phyloP scores from a whole-genome alignment of 1,284 basidiomycete species.

The Apiotrichum laibachii region DNA sequence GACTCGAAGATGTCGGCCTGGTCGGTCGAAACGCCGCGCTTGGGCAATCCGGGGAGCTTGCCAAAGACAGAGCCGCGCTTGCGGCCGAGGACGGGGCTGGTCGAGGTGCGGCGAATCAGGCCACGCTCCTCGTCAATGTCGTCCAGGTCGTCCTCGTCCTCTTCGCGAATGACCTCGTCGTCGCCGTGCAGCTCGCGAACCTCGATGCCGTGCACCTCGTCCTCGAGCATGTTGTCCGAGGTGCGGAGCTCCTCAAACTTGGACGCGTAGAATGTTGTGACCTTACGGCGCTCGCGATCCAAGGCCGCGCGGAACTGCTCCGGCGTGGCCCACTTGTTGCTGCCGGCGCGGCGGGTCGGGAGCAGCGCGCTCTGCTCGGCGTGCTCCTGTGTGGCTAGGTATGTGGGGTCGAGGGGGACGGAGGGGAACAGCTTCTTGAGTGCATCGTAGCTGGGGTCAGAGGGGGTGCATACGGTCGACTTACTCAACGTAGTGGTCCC shows the following conservation, averaged over 20 bases:
- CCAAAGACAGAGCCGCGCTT: slow-evolving; percentile 27
- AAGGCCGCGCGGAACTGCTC: slow-evolving; percentile 74
- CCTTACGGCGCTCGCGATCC: slow-evolving; percentile 80
- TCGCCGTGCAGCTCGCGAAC: slow-evolving; percentile 57
- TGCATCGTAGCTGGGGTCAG: slow-evolving; percentile 65
- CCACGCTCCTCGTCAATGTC: slow-evolving; percentile 57
- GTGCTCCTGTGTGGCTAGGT: slow-evolving; percentile 59
- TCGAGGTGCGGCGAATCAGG: slow-evolving; percentile 15
- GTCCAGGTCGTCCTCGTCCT: slow-evolving; percentile 56
- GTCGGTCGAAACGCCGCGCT: slow-evolving; percentile 23
- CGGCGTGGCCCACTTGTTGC: slow-evolving; percentile 45
- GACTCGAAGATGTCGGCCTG: slow-evolving; percentile 48
- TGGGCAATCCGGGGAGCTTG: slow-evolving; percentile 12
- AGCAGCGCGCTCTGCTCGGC: slow-evolving; percentile 59
- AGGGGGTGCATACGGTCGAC: slow-evolving; percentile 11
- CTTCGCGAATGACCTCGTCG: slow-evolving; percentile 55
- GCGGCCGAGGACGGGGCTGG: slow-evolving; percentile 18
- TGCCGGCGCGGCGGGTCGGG: slow-evolving; percentile 48
- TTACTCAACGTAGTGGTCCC: slow-evolving; percentile 77
- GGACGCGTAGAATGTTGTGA: slow-evolving; percentile 71
- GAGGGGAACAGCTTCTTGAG: slow-evolving; percentile 68
- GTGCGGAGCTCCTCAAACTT: slow-evolving; percentile 71
- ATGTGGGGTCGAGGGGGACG: slow-evolving; percentile 47
- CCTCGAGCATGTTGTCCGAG: slow-evolving; percentile 64
- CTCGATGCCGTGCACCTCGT: slow-evolving; percentile 66